These are phyloP conservation scores for Laguncularia racemosa DNA, from an alignment of 345 rosid genomes.

Conservation along the genomic window DNA sequence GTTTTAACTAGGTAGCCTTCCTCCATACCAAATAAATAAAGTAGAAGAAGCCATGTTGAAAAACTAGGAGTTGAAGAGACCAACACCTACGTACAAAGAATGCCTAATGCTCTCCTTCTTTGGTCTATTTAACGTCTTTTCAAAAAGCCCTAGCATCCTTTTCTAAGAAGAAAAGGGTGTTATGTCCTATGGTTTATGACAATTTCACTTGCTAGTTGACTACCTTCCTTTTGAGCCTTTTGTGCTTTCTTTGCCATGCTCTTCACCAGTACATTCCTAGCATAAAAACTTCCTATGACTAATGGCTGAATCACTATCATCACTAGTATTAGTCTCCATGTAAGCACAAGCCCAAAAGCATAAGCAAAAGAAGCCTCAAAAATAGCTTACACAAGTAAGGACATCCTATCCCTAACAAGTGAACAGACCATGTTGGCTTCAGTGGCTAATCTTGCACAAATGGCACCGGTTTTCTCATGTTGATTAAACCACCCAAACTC, in stretches of 20 bases:
- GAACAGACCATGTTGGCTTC: conserved; percentile 54
- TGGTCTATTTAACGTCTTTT: conserved; percentile 45
- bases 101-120: conserved; percentile 46
- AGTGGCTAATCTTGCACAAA: conserved; percentile 53
- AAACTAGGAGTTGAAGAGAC: conserved; percentile 55
- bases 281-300: conserved; percentile 52
- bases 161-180: conserved; percentile 68
- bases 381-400: conserved; percentile 46
- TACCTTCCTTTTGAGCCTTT: conserved; percentile 64
- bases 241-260: conserved; percentile 53
- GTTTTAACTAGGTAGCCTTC: conserved; percentile 35
- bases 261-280: conserved; percentile 42
- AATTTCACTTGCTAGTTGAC: conserved; percentile 65
- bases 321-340: conserved; percentile 49
- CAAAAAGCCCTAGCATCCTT: conserved; percentile 44
- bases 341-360: conserved; percentile 33
- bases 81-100: conserved; percentile 46
- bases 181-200: conserved; percentile 58
- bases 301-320: conserved; percentile 57
- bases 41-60: conserved; percentile 49
- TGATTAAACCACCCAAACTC: conserved; percentile 62
- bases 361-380: conserved; percentile 52
- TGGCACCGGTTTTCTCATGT: conserved; percentile 57
- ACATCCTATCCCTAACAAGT: conserved; percentile 57
- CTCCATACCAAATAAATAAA: conserved; percentile 59